Conservation (phyloP, 768 basidiomycete species). For the Tulasnella sp. region DNA sequence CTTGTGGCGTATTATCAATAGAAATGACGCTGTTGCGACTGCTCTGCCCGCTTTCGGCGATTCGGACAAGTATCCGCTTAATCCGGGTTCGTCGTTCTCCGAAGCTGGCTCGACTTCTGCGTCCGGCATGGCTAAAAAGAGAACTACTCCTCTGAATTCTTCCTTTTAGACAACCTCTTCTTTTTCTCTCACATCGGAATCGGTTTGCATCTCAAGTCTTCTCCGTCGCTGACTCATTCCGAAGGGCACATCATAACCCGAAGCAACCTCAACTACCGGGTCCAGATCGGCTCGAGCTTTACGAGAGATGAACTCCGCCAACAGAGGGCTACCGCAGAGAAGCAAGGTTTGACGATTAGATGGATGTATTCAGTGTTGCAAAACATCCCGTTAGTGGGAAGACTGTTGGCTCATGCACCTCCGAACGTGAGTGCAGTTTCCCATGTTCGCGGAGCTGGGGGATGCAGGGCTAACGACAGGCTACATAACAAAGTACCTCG, state of each 20-base stretch:
- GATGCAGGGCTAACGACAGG: background rate
- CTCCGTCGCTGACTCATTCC: background rate
- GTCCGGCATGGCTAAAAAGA: background rate
- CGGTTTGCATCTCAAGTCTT: background rate
- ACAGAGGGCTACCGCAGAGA: background rate
- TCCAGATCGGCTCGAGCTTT: conserved; percentile 13
- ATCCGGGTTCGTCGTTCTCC: conserved; percentile 1
- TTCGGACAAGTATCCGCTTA: background rate
- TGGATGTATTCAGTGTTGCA: conserved; percentile 8
- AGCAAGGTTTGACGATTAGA: background rate
- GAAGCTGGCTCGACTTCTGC: background rate
- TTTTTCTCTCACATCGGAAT: conserved; percentile 19
- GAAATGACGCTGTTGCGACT: conserved; percentile 30
- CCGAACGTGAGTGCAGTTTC: background rate
- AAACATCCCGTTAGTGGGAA: conserved; percentile 26
- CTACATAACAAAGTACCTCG: background rate
- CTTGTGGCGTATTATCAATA: conserved; percentile 27
- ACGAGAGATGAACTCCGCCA: background rate
- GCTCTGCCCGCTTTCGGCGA: conserved; percentile 30
- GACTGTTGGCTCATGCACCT: conserved; percentile 22
- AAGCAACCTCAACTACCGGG: background rate
- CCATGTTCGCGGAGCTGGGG: background rate
- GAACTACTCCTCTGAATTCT: background rate
- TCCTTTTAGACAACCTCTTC: conserved; percentile 14
- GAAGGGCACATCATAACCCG: background rate